phyloP scores from a whole-genome alignment of 257 asterid genomes.

The Voacanga thouarsii region DNA sequence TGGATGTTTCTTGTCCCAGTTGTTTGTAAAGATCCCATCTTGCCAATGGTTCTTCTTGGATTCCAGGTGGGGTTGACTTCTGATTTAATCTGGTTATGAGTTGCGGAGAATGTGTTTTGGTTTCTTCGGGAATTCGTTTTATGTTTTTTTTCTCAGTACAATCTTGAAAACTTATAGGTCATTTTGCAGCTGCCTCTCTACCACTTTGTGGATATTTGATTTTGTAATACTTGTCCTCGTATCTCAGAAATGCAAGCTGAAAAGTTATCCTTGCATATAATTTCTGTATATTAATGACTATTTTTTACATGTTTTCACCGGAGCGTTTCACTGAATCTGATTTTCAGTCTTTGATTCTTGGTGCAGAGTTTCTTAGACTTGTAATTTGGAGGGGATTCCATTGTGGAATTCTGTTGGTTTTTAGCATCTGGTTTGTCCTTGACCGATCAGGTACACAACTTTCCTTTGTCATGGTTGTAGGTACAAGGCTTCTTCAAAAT shows the following conservation, averaged over 20 bases:
- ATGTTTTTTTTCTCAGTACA: background rate
- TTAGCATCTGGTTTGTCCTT: constrained; percentile 3
- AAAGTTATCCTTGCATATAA: background rate
- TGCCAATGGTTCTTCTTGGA: background rate
- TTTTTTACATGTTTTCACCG: background rate
- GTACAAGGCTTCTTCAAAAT: background rate
- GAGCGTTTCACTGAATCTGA: background rate
- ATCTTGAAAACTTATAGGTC: background rate
- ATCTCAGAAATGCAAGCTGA: constrained; percentile 8
- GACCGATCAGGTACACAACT: constrained; percentile 5
- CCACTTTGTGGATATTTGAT: background rate
- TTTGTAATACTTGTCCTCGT: background rate
- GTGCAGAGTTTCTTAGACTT: constrained; percentile 8
- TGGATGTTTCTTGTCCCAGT: constrained; percentile 10
- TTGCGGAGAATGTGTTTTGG: background rate
- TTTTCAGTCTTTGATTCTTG: background rate
- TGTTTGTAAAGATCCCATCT: background rate
- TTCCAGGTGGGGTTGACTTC: background rate
- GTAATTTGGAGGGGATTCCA: background rate
- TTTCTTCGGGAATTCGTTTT: background rate
- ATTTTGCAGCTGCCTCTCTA: background rate
- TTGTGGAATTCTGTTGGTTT: background rate
- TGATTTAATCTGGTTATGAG: background rate
- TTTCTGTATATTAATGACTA: background rate
- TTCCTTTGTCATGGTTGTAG: background rate